A percentile compares a stretch with the other conserved stretches of the same genome.
Conservation (phyloP, 257 asterid genomes). For the Forsythia viridissima region DNA sequence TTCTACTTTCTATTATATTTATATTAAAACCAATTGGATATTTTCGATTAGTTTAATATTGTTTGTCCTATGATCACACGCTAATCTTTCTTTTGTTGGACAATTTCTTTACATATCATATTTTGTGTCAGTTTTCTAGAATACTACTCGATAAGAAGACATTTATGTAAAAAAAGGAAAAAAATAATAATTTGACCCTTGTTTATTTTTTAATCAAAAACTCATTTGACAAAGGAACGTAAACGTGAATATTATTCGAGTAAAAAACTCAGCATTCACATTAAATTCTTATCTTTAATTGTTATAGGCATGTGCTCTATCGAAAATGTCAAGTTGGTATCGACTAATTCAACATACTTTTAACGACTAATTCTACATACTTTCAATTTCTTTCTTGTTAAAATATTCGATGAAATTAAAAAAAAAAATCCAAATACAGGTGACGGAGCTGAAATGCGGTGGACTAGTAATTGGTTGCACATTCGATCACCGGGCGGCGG, state of each 20-base stretch:
- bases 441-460: conserved; percentile 59
- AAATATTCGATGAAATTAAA: neutral
- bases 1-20: conserved; percentile 1
- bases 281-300: no score
- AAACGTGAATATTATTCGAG: no score
- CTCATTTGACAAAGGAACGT: neutral
- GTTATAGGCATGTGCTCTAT: no score
- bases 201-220: no score
- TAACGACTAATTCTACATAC: no score
- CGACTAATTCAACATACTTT: no score
- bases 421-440: conserved; percentile 29
- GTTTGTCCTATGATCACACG: neutral
- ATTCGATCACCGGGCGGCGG: conserved; percentile 63
- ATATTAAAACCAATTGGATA: neutral
- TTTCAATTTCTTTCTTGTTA: neutral
- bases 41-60: neutral
- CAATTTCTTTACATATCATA: no score
- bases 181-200: neutral
- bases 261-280: no score
- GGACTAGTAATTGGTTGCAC: conserved; percentile 59
- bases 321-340: no score
- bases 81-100: neutral
- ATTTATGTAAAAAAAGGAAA: neutral
- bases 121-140: neutral
- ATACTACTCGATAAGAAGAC: neutral